Base-by-base conservation (phyloP, 345 rosid genomes). In the Arabidopsis arenosa region DNA sequence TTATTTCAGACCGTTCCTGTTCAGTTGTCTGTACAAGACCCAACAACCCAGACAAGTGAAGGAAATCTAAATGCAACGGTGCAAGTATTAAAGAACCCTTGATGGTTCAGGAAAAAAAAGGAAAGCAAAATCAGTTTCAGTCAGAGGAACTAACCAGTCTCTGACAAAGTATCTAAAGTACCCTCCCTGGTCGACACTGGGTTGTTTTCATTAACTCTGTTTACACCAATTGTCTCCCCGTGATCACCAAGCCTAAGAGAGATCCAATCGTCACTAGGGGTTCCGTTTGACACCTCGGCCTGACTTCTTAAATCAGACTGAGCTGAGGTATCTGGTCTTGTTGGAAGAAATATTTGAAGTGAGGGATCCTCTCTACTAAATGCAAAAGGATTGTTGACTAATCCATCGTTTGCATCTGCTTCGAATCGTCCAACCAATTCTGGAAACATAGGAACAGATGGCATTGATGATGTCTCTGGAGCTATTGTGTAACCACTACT, bases 221-320 rank as follows among this genome's bases (percentile, higher is more conserved):
- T 83, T 64, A 84, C 74, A 68, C 79, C 52, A 45, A 70, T 57
- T 6, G 72, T 28, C 53, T 63, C 72, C 51, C 86, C 80, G 13
- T 84, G 88, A 76, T 84, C 96, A 60, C 97, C 97, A 32, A 95
- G 89, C 51, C 93, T 88, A 54, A 95, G 96, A 52, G 98, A 95
- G 72, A 92, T 88, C 96, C 96, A 95, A 75, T 90, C 99, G 26
- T 89, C 98, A 59, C 77, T 74, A 4, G 76, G 85, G 56, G 84
- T 71, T 55, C 93, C 91, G 52, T 92, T 90, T 21, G 97, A 85
- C 70, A 76, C 69, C 61, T 88, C 90, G 64, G 76, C 85, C 58
- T 84, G 87, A 57, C 82, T 86, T 75, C 90, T 86, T 76, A 80
- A 10, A 80, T 80, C 80, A 49, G 90, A 52, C 66, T 84, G 96